Evolutionary conservation across 2,329 filamentous ascomycete genomes (phyloP).

Genomic region (Metarhizium robertsii): DNA sequence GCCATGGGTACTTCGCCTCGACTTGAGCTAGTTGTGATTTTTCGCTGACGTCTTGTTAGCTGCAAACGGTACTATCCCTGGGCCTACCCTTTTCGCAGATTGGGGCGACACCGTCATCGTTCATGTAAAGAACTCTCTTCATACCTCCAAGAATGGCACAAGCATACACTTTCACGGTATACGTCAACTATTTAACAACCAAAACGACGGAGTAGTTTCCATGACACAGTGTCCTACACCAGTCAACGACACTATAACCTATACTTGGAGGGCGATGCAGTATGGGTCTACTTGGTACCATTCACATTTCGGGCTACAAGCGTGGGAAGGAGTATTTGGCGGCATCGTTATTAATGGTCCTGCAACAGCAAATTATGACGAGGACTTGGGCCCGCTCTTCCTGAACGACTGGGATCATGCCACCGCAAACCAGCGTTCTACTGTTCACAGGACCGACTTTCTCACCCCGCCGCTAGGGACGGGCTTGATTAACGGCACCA

Average conservation of each 20-base stretch:
- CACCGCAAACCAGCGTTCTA: conserved; percentile 29
- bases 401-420: conserved; percentile 50
- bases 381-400: conserved; percentile 50
- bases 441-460: background rate
- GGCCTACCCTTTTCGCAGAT: conserved; percentile 46
- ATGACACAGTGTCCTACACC: conserved; percentile 42
- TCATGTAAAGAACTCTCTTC: conserved; percentile 41
- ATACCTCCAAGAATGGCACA: conserved; percentile 41
- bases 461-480: conserved; percentile 24
- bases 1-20: no score
- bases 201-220: conserved; percentile 45
- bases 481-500: conserved; percentile 35
- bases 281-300: conserved; percentile 53
- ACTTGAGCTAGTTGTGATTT: no score
- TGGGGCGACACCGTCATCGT: conserved; percentile 41
- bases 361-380: conserved; percentile 48
- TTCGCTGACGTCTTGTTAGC: conserved; percentile 18
- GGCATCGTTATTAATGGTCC: conserved; percentile 55
- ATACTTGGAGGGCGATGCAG: conserved; percentile 46
- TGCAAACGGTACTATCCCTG: conserved; percentile 50
- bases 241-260: conserved; percentile 42
- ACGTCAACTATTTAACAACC: conserved; percentile 43
- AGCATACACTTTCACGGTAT: conserved; percentile 56
- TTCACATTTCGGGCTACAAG: conserved; percentile 42
- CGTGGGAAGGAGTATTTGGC: conserved; percentile 48